Percentiles rank a stretch among this genome's conserved stretches.
Conservation (phyloP, 768 basidiomycete species). For the Tulasnella sp. region DNA sequence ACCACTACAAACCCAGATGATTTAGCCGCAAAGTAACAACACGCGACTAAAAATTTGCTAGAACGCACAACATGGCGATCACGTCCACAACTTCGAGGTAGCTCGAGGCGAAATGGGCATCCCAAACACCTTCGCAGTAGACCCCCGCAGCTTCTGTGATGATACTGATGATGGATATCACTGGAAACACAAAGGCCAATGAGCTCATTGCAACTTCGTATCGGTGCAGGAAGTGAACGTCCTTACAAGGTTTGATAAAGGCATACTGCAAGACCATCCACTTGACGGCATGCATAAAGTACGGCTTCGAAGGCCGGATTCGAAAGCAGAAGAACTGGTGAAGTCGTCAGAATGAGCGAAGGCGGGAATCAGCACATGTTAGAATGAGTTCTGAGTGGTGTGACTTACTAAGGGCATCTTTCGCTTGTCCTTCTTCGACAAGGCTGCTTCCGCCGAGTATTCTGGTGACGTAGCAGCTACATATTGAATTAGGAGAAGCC, state of each 20-base stretch:
- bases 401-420: conserved; percentile 55
- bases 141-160: conserved; percentile 66
- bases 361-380: neutral
- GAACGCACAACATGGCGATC: conserved; percentile 67
- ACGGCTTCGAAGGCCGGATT: conserved; percentile 79
- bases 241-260: conserved; percentile 57
- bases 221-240: neutral
- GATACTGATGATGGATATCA: conserved; percentile 70
- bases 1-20: conserved; percentile 37
- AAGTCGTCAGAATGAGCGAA: neutral
- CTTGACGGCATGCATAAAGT: conserved; percentile 87
- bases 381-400: neutral
- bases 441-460: conserved; percentile 61
- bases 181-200: conserved; percentile 35
- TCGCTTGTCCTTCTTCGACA: conserved; percentile 75
- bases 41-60: neutral
- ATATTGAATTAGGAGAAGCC: conserved; percentile 77
- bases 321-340: conserved; percentile 73
- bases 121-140: conserved; percentile 63
- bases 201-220: neutral
- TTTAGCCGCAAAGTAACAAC: neutral
- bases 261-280: conserved; percentile 91
- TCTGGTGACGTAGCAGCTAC: conserved; percentile 66
- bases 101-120: conserved; percentile 57
- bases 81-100: conserved; percentile 74